Evolutionary conservation across 169 alveolate genomes (phyloP).

Genomic region (Eimeria sp.): DNA sequence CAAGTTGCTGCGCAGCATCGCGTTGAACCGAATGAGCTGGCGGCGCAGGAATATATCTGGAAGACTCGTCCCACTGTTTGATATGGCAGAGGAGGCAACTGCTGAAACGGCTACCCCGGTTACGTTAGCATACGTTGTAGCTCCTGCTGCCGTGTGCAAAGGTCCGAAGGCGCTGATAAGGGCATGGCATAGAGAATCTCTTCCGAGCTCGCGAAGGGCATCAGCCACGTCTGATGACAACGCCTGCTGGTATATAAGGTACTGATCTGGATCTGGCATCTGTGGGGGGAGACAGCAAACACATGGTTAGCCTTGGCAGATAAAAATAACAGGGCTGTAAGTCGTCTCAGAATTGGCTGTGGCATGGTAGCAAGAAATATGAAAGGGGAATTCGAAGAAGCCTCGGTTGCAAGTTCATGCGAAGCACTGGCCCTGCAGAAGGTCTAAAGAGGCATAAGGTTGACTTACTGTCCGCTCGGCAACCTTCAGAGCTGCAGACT

Average conservation of each 20-base stretch:
- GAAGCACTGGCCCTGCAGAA: background rate
- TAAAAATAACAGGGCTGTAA: background rate
- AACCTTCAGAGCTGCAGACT: constrained; percentile 17
- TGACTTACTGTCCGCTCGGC: constrained; percentile 53
- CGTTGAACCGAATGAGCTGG: constrained; percentile 50
- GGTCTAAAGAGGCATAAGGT: background rate
- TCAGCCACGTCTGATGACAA: constrained; percentile 55
- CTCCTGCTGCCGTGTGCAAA: constrained; percentile 33
- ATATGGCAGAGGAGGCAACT: background rate
- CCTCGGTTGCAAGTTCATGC: background rate
- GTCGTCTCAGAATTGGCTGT: background rate
- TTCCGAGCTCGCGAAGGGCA: constrained; percentile 65
- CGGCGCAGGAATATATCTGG: constrained; percentile 53
- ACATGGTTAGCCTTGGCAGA: background rate
- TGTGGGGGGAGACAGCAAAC: background rate
- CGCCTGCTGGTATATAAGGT: constrained; percentile 63
- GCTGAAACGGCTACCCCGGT: constrained; percentile 4
- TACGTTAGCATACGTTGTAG: background rate
- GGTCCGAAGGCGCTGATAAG: constrained; percentile 38
- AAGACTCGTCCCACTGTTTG: background rate
- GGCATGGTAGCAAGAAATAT: background rate
- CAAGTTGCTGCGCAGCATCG: constrained; percentile 52
- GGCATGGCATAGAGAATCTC: constrained; percentile 63
- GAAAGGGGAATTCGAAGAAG: background rate
- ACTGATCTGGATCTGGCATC: constrained; percentile 62